These are phyloP conservation scores for Metarhizium humberi DNA, from an alignment of 2,329 filamentous ascomycete genomes.

Conservation along the genomic window DNA sequence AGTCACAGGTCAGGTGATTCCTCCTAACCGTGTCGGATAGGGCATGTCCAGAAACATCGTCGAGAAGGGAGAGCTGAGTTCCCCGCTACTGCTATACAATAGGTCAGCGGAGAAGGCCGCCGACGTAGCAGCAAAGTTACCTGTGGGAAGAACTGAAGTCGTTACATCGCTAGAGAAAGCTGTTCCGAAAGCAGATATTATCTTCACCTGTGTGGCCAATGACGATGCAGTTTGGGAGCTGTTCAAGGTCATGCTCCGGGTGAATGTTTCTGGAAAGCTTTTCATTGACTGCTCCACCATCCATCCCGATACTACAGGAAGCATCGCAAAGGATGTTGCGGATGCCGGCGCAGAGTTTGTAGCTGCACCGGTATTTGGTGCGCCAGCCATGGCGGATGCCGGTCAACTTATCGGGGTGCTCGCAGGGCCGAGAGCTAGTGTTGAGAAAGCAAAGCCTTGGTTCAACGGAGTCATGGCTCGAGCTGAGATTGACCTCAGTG, in stretches of 20 bases:
- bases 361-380: constrained; percentile 61
- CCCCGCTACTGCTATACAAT: constrained; percentile 72
- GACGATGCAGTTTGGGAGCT: constrained; percentile 62
- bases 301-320: constrained; percentile 70
- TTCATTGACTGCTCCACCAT: constrained; percentile 85
- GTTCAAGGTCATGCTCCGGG: constrained; percentile 44
- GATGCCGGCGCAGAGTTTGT: constrained; percentile 63
- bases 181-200: constrained; percentile 60
- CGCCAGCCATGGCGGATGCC: constrained; percentile 58
- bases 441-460: constrained; percentile 59
- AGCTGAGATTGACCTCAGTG: constrained; percentile 60
- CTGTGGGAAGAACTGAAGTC: constrained; percentile 52
- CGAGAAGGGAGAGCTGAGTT: constrained; percentile 62
- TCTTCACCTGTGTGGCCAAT: constrained; percentile 75
- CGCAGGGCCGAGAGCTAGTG: constrained; percentile 51
- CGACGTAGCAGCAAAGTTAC: constrained; percentile 53
- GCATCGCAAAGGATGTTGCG: constrained; percentile 47
- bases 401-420: constrained; percentile 66
- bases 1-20: neutral
- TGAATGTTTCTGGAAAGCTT: constrained; percentile 57
- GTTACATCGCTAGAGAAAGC: constrained; percentile 56
- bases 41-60: constrained; percentile 81
- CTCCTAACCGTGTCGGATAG: constrained; percentile 27
- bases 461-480: constrained; percentile 64
- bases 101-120: constrained; percentile 58